Conservation (phyloP, 305 asterid species). For the Fraxinus velutina region DNA sequence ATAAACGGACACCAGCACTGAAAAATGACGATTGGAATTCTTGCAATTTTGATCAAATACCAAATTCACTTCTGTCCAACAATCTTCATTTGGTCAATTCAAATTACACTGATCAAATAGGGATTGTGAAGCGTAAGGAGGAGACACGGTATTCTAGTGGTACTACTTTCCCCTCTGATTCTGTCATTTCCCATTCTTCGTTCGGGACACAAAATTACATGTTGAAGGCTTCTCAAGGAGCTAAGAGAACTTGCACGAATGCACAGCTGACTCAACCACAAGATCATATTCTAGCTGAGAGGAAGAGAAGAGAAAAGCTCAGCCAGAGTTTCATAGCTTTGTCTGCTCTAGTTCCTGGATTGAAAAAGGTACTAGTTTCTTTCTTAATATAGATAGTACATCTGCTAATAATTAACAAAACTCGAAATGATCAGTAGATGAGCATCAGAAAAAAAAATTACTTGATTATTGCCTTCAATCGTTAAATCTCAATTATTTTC, state of each 20-base stretch:
- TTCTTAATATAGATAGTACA: neutral
- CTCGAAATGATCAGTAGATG: neutral
- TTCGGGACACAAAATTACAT: constrained; percentile 26
- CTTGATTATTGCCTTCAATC: neutral
- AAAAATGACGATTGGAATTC: constrained; percentile 30
- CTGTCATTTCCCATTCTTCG: constrained; percentile 20
- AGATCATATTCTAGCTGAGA: constrained; percentile 62
- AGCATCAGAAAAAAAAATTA: neutral
- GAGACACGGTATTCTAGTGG: constrained; percentile 35
- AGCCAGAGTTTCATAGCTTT: constrained; percentile 56
- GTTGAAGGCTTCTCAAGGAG: constrained; percentile 43
- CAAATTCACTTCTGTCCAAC: constrained; percentile 19
- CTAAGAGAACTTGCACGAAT: constrained; percentile 34
- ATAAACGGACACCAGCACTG: constrained; percentile 34
- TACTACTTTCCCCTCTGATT: constrained; percentile 29
- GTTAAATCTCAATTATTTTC: neutral
- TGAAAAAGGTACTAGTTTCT: constrained; percentile 42
- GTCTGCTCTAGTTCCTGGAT: constrained; percentile 58
- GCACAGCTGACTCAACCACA: constrained; percentile 42
- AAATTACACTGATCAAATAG: constrained; percentile 21
- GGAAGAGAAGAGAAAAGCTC: constrained; percentile 57
- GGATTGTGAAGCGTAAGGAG: constrained; percentile 41
- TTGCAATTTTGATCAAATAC: constrained; percentile 22
- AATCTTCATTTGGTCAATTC: constrained; percentile 21
- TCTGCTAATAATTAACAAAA: neutral